A percentile compares a stretch with the other conserved stretches of the same genome.
phyloP scores from a whole-genome alignment of 1,139 yeast species.

The Saccharomyces hybrid region DNA sequence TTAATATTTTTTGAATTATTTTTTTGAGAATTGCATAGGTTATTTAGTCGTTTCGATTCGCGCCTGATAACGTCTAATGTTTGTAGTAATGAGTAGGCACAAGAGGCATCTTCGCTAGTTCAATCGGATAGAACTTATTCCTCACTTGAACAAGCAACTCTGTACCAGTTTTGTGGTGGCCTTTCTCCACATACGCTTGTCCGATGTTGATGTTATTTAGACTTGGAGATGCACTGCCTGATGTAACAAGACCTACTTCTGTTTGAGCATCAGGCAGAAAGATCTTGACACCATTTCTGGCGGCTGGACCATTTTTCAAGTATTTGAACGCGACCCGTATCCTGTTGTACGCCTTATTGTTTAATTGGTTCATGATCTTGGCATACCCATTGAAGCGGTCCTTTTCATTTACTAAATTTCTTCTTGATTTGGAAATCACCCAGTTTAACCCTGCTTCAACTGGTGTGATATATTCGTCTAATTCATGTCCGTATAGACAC shows the following conservation, averaged over 20 bases:
- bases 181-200: conserved; percentile 78
- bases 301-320: conserved; percentile 78
- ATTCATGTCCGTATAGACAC: conserved; percentile 94
- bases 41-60: no score
- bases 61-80: background rate
- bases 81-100: conserved; percentile 61
- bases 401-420: conserved; percentile 36
- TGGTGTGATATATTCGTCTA: conserved; percentile 75
- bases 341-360: conserved; percentile 50
- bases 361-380: conserved; percentile 62
- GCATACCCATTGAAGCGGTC: conserved; percentile 72
- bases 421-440: conserved; percentile 79
- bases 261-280: conserved; percentile 43
- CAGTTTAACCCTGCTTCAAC: conserved; percentile 83
- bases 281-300: conserved; percentile 74
- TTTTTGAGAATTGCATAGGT: background rate
- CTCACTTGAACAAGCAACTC: conserved; percentile 68
- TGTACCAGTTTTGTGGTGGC: conserved; percentile 65
- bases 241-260: conserved; percentile 69
- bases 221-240: conserved; percentile 89
- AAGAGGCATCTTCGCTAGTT: conserved; percentile 75
- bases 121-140: conserved; percentile 73
- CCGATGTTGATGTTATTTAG: conserved; percentile 68
- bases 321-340: conserved; percentile 64
- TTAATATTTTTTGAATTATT: background rate